A percentile compares a stretch with the other conserved stretches of the same genome.
phyloP scores from a whole-genome alignment of 2,329 filamentous ascomycete genomes.

The Colletotrichum navitas region DNA sequence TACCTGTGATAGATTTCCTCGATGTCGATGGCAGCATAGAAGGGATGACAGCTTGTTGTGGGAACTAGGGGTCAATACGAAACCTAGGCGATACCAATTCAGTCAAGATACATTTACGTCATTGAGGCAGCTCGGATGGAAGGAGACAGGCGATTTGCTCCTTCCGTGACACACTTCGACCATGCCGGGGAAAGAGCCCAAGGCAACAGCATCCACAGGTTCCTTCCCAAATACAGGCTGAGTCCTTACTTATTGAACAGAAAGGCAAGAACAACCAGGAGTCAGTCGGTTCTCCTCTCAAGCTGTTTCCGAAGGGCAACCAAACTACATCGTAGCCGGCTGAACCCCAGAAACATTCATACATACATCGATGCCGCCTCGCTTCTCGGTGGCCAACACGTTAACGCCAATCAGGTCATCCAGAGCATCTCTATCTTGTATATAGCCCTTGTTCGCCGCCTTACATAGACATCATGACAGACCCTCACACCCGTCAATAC shows the following conservation, averaged over 20 bases:
- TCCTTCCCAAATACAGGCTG: background rate
- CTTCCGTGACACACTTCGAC: background rate
- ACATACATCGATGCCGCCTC: background rate
- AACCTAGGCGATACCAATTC: background rate
- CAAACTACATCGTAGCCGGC: background rate
- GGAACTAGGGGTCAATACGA: background rate
- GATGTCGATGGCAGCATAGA: background rate
- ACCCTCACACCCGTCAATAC: conserved; percentile 46
- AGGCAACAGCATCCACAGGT: background rate
- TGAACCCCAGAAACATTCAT: background rate
- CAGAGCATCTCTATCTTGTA: background rate
- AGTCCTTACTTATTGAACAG: background rate
- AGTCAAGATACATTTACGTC: background rate
- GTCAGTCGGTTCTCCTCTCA: no score
- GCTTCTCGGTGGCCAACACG: background rate
- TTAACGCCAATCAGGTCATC: background rate
- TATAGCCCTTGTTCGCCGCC: no score
- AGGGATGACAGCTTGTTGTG: background rate
- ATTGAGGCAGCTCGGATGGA: background rate
- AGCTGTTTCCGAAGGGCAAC: no score
- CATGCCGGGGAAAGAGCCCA: background rate
- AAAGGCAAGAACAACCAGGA: background rate
- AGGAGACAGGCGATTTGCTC: background rate
- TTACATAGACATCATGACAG: conserved; percentile 13
- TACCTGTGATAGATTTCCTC: background rate